These are phyloP conservation scores for Clarireedia sp. DNA, from an alignment of 2,329 filamentous ascomycete genomes.

Conservation along the genomic window DNA sequence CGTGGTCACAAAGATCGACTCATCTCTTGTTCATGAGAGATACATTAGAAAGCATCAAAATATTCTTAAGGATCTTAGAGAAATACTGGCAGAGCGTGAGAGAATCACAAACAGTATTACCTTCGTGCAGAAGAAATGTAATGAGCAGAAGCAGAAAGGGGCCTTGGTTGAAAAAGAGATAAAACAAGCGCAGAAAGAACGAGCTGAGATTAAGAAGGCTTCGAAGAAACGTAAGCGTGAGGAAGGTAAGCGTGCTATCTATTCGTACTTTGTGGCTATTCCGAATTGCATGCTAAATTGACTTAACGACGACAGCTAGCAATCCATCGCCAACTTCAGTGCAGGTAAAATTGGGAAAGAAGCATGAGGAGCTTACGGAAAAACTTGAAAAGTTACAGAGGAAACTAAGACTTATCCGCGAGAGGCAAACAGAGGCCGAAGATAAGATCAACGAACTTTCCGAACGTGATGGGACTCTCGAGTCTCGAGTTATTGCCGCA, in stretches of 20 bases:
- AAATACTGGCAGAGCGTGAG: not conserved
- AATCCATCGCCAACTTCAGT: too few relatives aligned
- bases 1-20: slow-evolving; percentile 16
- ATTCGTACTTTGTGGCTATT: not conserved
- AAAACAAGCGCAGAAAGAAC: not conserved
- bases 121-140: not conserved
- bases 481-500: not conserved
- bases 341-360: too few relatives aligned
- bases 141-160: not conserved
- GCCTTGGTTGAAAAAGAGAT: not conserved
- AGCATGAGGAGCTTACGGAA: too few relatives aligned
- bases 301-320: too few relatives aligned
- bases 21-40: not conserved
- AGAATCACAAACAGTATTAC: not conserved
- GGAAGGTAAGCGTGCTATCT: not conserved
- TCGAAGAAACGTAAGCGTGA: not conserved
- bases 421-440: too few relatives aligned
- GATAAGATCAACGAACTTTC: not conserved
- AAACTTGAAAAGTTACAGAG: too few relatives aligned
- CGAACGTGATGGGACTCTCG: not conserved
- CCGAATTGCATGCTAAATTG: too few relatives aligned
- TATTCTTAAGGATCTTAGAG: not conserved
- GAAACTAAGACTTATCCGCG: too few relatives aligned
- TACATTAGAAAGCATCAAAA: slow-evolving; percentile 11
- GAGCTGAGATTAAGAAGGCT: not conserved